Percentiles rank a stretch among this genome's conserved stretches.
Evolutionary conservation across 1,139 yeast species (phyloP).

Genomic region (Zhuliangozyma parablackwelliae): DNA sequence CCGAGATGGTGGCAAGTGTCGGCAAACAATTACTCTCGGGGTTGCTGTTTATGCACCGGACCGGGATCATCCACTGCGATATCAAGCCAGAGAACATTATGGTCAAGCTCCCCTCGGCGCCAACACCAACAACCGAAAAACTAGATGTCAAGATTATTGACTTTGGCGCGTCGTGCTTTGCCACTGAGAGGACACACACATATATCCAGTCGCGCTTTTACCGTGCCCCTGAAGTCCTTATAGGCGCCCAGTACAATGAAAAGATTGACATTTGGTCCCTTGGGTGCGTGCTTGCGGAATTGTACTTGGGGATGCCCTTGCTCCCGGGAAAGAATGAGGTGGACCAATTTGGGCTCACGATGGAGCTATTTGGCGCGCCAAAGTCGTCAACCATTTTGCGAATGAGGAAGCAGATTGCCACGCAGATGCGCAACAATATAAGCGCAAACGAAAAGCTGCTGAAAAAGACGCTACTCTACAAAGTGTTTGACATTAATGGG

Average conservation of each 20-base stretch:
- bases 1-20: slow-evolving; percentile 47
- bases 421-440: not conserved
- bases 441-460: slow-evolving; percentile 20
- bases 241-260: slow-evolving; percentile 70
- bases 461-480: slow-evolving; percentile 29
- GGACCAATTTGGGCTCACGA: slow-evolving; percentile 56
- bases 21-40: slow-evolving; percentile 57
- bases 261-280: slow-evolving; percentile 80
- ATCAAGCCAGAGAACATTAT: slow-evolving; percentile 67
- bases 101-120: slow-evolving; percentile 35
- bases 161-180: slow-evolving; percentile 58
- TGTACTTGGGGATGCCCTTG: slow-evolving; percentile 62
- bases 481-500: slow-evolving; percentile 40
- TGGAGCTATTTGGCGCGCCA: slow-evolving; percentile 66
- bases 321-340: slow-evolving; percentile 69
- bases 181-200: slow-evolving; percentile 45
- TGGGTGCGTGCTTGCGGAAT: slow-evolving; percentile 66
- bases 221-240: slow-evolving; percentile 73
- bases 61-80: slow-evolving; percentile 72
- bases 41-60: slow-evolving; percentile 52
- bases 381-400: slow-evolving; percentile 22
- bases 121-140: slow-evolving; percentile 11
- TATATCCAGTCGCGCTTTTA: slow-evolving; percentile 64
- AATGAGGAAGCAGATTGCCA: slow-evolving; percentile 15
- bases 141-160: slow-evolving; percentile 55